phyloP scores from a whole-genome alignment of 495 filamentous ascomycete genomes.

The Amphirosellinia nigrospora region DNA sequence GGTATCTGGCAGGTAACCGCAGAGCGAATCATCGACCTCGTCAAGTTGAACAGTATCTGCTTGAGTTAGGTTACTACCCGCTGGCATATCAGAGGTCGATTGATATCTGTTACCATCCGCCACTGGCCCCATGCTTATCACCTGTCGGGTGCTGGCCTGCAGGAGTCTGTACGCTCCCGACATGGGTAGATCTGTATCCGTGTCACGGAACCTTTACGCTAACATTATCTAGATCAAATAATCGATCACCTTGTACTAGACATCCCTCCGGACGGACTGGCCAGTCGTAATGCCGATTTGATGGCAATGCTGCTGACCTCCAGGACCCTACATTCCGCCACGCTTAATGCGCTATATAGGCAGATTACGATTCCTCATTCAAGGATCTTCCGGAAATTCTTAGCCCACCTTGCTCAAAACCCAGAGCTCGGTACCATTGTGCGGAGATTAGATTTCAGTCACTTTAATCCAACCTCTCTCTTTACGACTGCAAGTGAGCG shows the following conservation, averaged over 20 bases:
- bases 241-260: slow-evolving; percentile 78
- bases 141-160: neutral
- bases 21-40: neutral
- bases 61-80: neutral
- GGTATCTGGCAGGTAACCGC: neutral
- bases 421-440: slow-evolving; percentile 79
- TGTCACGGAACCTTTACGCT: neutral
- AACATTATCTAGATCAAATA: slow-evolving; percentile 61
- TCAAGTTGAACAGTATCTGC: neutral
- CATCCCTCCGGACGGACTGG: slow-evolving; percentile 77
- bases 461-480: slow-evolving; percentile 83
- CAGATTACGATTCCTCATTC: slow-evolving; percentile 90
- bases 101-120: neutral
- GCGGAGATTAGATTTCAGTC: slow-evolving; percentile 82
- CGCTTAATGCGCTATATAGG: slow-evolving; percentile 77
- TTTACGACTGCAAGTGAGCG: slow-evolving; percentile 84
- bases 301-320: slow-evolving; percentile 80
- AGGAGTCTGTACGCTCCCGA: slow-evolving; percentile 3
- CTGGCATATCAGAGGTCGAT: neutral
- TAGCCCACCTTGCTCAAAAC: slow-evolving; percentile 70
- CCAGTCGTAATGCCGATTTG: slow-evolving; percentile 81
- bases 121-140: neutral
- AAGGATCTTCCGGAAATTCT: slow-evolving; percentile 83
- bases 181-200: slow-evolving; percentile 4
- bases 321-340: slow-evolving; percentile 74